These are phyloP conservation scores for Carex kokanica DNA, from an alignment of 176 grass and related monocot species.

Conservation along the genomic window DNA sequence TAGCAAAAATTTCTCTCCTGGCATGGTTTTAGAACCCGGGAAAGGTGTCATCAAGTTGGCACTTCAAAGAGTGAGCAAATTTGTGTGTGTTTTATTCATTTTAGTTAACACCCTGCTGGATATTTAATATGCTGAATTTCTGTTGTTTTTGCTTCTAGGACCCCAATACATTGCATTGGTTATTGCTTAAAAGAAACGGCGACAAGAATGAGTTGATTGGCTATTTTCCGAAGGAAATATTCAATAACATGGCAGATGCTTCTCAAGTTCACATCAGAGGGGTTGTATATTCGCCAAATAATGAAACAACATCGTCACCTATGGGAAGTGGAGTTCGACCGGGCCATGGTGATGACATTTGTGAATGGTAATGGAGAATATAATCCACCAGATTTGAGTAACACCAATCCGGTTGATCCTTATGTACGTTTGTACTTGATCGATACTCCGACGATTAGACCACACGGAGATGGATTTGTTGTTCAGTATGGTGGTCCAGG, in stretches of 20 bases:
- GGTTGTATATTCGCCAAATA: background rate
- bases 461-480: background rate
- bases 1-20: background rate
- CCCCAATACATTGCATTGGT: background rate
- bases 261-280: background rate
- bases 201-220: background rate
- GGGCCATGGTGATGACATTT: background rate
- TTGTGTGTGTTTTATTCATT: too few relatives aligned
- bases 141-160: background rate
- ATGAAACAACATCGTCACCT: background rate
- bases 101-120: too few relatives aligned
- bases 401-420: too few relatives aligned
- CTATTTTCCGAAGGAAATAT: slow-evolving; percentile 2
- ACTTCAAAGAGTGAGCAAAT: background rate
- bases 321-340: background rate
- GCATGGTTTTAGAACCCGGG: background rate
- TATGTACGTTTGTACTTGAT: background rate
- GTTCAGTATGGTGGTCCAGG: background rate
- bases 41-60: background rate
- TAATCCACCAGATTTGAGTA: background rate
- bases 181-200: background rate
- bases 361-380: background rate
- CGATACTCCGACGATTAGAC: background rate
- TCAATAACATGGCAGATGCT: background rate
- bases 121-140: too few relatives aligned